A percentile compares a stretch with the other conserved stretches of the same genome.
These are phyloP conservation scores for Calophaca sinica DNA, from an alignment of 306 rosid species.

Conservation along the genomic window DNA sequence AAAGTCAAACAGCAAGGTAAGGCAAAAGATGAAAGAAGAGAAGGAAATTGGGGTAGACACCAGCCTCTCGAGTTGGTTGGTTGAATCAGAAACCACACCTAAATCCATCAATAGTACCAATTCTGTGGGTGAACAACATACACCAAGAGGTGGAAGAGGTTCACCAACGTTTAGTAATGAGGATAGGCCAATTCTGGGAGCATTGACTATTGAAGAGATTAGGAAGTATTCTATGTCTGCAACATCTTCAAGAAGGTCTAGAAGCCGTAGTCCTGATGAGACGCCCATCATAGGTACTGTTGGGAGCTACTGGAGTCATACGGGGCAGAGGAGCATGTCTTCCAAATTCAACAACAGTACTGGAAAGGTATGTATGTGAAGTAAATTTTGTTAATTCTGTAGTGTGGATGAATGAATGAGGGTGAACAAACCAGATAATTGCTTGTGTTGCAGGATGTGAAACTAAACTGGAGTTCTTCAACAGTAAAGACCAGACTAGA, in stretches of 20 bases:
- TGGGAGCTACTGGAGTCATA: conserved; percentile 82
- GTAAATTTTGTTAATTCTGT: background rate
- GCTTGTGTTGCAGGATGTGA: conserved; percentile 53
- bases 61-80: conserved; percentile 91
- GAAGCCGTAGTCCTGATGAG: conserved; percentile 60
- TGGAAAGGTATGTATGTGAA: conserved; percentile 36
- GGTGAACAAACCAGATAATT: background rate
- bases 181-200: conserved; percentile 73
- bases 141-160: too few relatives aligned
- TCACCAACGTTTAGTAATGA: conserved; percentile 41
- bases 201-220: conserved; percentile 61
- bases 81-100: conserved; percentile 62
- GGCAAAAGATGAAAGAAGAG: conserved; percentile 33
- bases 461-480: conserved; percentile 41
- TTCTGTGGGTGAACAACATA: too few relatives aligned
- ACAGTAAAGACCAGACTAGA: conserved; percentile 56
- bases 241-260: conserved; percentile 49
- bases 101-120: conserved; percentile 21
- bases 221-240: conserved; percentile 50
- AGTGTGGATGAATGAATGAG: background rate
- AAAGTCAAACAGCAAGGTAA: conserved; percentile 38
- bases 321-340: conserved; percentile 53
- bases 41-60: conserved; percentile 61
- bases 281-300: conserved; percentile 71
- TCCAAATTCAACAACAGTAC: conserved; percentile 42